These are phyloP conservation scores for Calvatia gigantea DNA, from an alignment of 768 basidiomycete species.

Conservation along the genomic window DNA sequence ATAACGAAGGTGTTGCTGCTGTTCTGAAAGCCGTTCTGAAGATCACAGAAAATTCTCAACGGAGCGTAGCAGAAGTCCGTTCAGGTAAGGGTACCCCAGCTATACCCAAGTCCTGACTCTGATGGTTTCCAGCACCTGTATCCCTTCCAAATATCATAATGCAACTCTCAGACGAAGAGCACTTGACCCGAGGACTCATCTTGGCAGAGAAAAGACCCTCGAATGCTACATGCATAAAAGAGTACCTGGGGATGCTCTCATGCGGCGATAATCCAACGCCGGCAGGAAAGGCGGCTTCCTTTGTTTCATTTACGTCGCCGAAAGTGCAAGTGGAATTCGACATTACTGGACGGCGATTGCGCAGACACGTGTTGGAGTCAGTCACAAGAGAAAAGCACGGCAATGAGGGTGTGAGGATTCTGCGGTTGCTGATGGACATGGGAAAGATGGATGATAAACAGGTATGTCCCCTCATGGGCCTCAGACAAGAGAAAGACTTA, in stretches of 20 bases:
- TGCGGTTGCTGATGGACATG: conserved; percentile 72
- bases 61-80: conserved; percentile 53
- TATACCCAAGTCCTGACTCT: neutral
- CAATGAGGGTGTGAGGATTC: conserved; percentile 74
- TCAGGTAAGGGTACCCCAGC: conserved; percentile 44
- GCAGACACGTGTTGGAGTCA: conserved; percentile 69
- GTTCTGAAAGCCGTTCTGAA: conserved; percentile 73
- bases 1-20: conserved; percentile 68
- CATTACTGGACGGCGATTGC: conserved; percentile 61
- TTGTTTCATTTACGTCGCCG: conserved; percentile 64
- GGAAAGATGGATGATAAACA: conserved; percentile 96
- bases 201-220: conserved; percentile 54
- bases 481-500: neutral
- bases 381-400: conserved; percentile 83
- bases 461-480: conserved; percentile 38
- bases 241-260: conserved; percentile 78
- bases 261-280: conserved; percentile 80
- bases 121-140: conserved; percentile 48
- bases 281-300: conserved; percentile 64
- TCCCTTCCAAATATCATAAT: conserved; percentile 62
- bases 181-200: conserved; percentile 61
- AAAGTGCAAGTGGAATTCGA: conserved; percentile 83
- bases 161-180: conserved; percentile 59
- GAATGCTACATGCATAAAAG: conserved; percentile 60
- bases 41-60: conserved; percentile 63